Evolutionary conservation across 371 early-diverging fungal genomes (phyloP), one percentile per base, ranked within the genome.

Genomic region (Amoeboaphelidium protococcarum): DNA sequence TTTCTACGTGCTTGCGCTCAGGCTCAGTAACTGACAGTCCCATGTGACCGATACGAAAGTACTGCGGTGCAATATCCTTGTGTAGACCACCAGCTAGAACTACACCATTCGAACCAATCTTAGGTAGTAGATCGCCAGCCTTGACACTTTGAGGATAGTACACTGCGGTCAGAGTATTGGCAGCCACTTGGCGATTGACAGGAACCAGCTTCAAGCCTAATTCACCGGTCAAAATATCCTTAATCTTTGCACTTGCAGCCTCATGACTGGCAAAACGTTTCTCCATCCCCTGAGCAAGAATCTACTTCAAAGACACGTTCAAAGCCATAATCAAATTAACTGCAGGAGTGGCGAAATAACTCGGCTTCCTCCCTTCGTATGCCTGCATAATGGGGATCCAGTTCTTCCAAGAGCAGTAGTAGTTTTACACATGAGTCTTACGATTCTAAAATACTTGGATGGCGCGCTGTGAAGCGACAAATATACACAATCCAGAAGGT

Each of bases 311-410:
- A 45, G 82, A 75, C 21, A 72, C 68, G 57, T 83, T 68, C 41
- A 94, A 77, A 26, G 91, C 88, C 59, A 76, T 69, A 59, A 94
- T 71, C 49, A 81, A 69, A 67, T 88, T 88, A 42, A 94, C 95
- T 43, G 89, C 78, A 13, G 95, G 95, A n/a, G 95, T 94, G 49
- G 87, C 90, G 66, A 91, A 94, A 67, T 94, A 94, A 44, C 73
- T 70, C 25, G 83, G 79, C 54, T 80, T 76, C 54, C 88, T 12
- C 27, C 76, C 71, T 65, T 89, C 90, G 58, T 90, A 92, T 20
- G 83, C 78, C 49, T 76, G 60, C 90, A 90, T 90, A 59, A 92
- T 82, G 58, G 73, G 59, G 20, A 82, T 63, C 85, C 85, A 86
- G 51, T 79, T 77, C 56, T 58, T 64, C 79, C 79, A 81, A 69